These are phyloP conservation scores for Cercospora zeae-maydis DNA, from an alignment of 2,329 filamentous ascomycete species.

Conservation along the genomic window DNA sequence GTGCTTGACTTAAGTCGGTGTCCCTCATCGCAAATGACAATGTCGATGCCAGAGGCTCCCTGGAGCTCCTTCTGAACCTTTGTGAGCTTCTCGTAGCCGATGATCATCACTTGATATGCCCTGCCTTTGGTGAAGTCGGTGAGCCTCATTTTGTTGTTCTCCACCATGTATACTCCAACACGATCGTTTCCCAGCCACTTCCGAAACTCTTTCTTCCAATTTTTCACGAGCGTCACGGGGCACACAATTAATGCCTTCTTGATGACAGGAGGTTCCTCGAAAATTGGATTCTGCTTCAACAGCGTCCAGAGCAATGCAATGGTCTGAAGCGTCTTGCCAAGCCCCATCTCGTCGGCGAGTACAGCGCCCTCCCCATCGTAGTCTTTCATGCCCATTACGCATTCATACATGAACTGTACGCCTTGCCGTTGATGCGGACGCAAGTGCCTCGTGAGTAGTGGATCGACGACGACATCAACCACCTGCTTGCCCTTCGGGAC, in stretches of 20 bases:
- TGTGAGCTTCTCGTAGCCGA: conserved; percentile 68
- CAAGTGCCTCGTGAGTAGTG: conserved; percentile 59
- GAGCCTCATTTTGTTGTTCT: conserved; percentile 55
- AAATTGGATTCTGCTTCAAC: conserved; percentile 66
- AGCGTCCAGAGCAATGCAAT: conserved; percentile 69
- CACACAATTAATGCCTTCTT: conserved; percentile 71
- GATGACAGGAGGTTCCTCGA: conserved; percentile 57
- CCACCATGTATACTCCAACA: conserved; percentile 65
- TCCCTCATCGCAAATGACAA: conserved; percentile 67
- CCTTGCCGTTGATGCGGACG: conserved; percentile 67
- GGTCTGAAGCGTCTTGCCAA: conserved; percentile 71
- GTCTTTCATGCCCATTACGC: conserved; percentile 67
- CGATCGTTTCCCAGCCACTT: conserved; percentile 71
- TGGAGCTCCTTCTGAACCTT: conserved; percentile 63
- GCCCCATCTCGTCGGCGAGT: conserved; percentile 71
- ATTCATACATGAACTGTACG: conserved; percentile 69
- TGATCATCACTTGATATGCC: conserved; percentile 67
- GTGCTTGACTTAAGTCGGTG: conserved; percentile 65
- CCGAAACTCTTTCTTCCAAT: conserved; percentile 69
- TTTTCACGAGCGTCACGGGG: conserved; percentile 67
- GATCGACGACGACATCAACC: conserved; percentile 71
- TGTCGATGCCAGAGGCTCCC: conserved; percentile 62
- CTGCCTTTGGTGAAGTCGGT: conserved; percentile 67
- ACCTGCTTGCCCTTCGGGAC: conserved; percentile 60
- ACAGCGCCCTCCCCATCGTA: conserved; percentile 67